Evolutionary conservation across 805 yeast species (phyloP).

Genomic region (Candida germanica): DNA sequence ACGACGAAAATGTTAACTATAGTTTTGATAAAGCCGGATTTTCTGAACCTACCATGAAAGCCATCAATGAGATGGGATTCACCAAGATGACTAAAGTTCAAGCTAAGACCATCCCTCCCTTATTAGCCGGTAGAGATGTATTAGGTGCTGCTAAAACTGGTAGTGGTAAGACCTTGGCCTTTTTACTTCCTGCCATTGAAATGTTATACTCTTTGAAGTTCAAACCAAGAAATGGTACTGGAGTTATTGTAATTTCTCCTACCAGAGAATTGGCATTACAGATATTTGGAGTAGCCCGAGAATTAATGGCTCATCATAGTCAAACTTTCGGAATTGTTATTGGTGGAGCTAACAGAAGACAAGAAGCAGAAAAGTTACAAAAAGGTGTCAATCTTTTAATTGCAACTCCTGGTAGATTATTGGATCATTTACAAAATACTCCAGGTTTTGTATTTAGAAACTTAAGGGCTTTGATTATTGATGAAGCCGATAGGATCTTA

Average conservation of each 20-base stretch:
- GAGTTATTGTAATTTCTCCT: conserved; percentile 93
- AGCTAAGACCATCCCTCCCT: conserved; percentile 92
- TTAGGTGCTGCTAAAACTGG: conserved; percentile 99
- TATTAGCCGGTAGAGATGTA: conserved; percentile 94
- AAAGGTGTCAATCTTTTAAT: conserved; percentile 92
- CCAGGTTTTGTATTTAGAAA: conserved; percentile 91
- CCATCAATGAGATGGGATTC: conserved; percentile 87
- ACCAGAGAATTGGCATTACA: conserved; percentile 97
- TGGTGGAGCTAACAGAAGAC: conserved; percentile 98
- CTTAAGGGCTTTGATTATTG: conserved; percentile 89
- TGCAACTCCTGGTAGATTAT: conserved; percentile 96
- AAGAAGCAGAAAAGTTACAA: conserved; percentile 89
- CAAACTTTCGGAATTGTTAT: conserved; percentile 96
- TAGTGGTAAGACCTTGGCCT: conserved; percentile 96
- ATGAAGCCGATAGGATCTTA: conserved; percentile 96
- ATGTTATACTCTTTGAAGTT: conserved; percentile 83
- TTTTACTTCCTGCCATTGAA: conserved; percentile 93
- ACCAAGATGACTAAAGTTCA: conserved; percentile 91
- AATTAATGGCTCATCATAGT: conserved; percentile 82
- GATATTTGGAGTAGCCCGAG: conserved; percentile 96
- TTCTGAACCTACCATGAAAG: conserved; percentile 78
- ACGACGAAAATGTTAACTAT: conserved; percentile 30
- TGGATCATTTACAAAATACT: conserved; percentile 96
- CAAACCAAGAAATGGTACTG: conserved; percentile 98
- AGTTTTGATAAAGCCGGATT: conserved; percentile 48